A percentile compares a stretch with the other conserved stretches of the same genome.
Evolutionary conservation across 352 stramenopile genomes (phyloP).

Genomic region (Phytophthora syringae): DNA sequence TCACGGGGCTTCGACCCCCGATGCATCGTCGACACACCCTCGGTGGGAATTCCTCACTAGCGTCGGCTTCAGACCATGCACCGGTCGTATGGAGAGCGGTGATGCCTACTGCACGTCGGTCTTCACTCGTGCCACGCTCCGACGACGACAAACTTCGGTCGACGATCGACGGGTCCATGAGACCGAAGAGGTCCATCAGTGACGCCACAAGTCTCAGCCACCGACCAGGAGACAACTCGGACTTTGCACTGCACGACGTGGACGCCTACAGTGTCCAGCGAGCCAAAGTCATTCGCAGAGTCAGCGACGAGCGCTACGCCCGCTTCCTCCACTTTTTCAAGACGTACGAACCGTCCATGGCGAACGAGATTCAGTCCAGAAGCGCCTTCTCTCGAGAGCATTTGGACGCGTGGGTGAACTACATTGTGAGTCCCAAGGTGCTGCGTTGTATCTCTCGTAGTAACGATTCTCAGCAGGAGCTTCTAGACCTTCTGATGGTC

Average conservation of each 20-base stretch:
- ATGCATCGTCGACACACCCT: conserved; percentile 29
- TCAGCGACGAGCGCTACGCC: conserved; percentile 33
- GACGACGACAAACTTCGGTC: conserved; percentile 18
- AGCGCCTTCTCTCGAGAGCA: conserved; percentile 31
- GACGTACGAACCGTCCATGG: conserved; percentile 41
- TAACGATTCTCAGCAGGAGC: conserved; percentile 26
- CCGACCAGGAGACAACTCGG: conserved; percentile 3
- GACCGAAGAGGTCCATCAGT: conserved; percentile 28
- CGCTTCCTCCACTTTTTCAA: conserved; percentile 51
- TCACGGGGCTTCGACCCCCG: conserved; percentile 10
- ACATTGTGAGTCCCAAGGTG: conserved; percentile 44
- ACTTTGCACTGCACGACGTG: conserved; percentile 35
- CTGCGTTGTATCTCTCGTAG: conserved; percentile 24
- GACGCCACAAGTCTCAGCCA: conserved; percentile 17
- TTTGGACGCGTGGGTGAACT: conserved; percentile 42
- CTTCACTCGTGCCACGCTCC: conserved; percentile 19
- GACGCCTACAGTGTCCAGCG: conserved; percentile 34
- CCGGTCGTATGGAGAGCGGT: conserved; percentile 34
- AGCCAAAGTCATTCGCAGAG: conserved; percentile 30
- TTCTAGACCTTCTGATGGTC: conserved; percentile 46
- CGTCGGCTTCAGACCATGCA: conserved; percentile 18
- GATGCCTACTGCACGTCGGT: conserved; percentile 33
- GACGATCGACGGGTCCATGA: conserved; percentile 30
- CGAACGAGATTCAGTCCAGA: conserved; percentile 38
- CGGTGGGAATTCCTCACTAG: conserved; percentile 19